A percentile compares a stretch with the other conserved stretches of the same genome.
These are phyloP conservation scores for Cladosporium sp. DNA, from an alignment of 2,329 filamentous ascomycete genomes.

Conservation along the genomic window DNA sequence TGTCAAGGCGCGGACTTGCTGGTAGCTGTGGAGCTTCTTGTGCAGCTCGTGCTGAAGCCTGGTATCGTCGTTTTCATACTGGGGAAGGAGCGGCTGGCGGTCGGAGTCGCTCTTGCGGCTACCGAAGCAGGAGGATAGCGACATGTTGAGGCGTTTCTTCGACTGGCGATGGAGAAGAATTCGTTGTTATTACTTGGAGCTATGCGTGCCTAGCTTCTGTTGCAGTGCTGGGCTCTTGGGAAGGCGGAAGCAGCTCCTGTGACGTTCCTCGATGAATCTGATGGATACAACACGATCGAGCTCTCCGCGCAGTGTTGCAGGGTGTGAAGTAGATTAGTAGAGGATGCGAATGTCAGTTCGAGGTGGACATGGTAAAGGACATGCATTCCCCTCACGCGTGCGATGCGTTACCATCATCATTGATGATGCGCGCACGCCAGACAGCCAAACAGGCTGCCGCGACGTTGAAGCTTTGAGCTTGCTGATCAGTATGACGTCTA, in stretches of 20 bases:
- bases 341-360: neutral
- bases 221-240: neutral
- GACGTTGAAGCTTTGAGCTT: constrained; percentile 1
- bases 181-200: constrained; percentile 9
- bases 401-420: neutral
- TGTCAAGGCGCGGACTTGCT: constrained; percentile 80
- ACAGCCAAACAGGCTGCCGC: constrained; percentile 3
- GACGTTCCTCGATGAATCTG: neutral
- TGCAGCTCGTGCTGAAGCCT: constrained; percentile 73
- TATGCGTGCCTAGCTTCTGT: neutral
- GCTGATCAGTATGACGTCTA: neutral
- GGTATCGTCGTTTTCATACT: constrained; percentile 75
- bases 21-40: constrained; percentile 89
- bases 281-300: neutral
- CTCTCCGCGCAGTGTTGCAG: neutral
- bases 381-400: neutral
- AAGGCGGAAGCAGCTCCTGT: neutral
- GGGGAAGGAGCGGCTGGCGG: constrained; percentile 76
- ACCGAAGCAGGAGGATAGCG: constrained; percentile 66
- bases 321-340: neutral
- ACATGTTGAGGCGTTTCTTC: neutral
- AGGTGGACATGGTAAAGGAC: neutral
- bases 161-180: constrained; percentile 29
- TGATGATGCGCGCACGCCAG: neutral
- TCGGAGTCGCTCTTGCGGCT: constrained; percentile 56